phyloP scores from a whole-genome alignment of 1,284 basidiomycete genomes.

The Cutaneotrichosporon dermatis region DNA sequence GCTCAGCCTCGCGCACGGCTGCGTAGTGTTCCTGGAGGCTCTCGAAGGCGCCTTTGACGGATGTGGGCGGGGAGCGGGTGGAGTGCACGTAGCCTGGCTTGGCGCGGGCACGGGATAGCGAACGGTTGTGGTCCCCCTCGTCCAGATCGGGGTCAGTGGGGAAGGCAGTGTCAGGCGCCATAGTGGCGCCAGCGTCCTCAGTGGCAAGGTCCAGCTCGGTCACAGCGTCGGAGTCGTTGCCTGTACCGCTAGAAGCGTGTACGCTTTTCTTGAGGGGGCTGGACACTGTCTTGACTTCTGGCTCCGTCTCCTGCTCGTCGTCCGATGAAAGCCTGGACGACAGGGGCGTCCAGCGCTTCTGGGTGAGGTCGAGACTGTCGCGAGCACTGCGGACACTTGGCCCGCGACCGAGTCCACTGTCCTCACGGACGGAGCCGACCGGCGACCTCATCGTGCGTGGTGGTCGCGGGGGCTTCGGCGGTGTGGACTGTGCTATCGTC shows the following conservation, averaged over 20 bases:
- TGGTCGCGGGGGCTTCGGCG: no score
- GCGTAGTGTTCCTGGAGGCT: not conserved
- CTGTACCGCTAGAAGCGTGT: no score
- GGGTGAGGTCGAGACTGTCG: not conserved
- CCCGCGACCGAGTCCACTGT: no score
- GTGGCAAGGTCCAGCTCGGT: no score
- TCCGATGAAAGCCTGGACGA: not conserved
- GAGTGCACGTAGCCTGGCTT: conserved; percentile 2
- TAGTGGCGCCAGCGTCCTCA: no score
- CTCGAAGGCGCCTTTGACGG: not conserved
- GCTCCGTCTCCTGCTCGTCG: not conserved
- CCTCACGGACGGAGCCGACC: not conserved
- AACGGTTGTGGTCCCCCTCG: not conserved
- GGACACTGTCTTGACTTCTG: no score
- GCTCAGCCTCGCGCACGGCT: no score
- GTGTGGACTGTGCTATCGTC: no score
- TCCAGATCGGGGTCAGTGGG: not conserved
- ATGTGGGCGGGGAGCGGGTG: not conserved
- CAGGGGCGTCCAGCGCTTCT: not conserved
- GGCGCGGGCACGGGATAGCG: not conserved
- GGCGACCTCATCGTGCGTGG: not conserved
- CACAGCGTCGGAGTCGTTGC: no score
- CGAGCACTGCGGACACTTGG: not conserved
- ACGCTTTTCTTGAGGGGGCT: no score
- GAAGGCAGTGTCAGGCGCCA: not conserved